Base-by-base conservation (phyloP, 1,284 basidiomycete genomes). In the Leccinum pseudoinsigne region DNA sequence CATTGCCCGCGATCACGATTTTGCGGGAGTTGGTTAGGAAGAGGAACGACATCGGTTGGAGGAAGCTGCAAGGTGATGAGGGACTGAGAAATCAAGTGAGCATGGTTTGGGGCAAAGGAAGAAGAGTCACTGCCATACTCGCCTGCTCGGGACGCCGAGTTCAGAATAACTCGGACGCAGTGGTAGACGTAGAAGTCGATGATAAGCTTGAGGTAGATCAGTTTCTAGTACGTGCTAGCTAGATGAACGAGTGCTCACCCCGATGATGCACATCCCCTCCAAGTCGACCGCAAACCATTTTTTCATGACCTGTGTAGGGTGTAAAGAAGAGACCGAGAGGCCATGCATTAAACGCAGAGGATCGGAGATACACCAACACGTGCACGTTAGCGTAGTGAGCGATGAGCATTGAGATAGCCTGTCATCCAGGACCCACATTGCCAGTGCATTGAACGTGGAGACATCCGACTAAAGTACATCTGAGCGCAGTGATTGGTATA, bases 111-210 rank as follows among this genome's bases (percentile, higher is more conserved):
- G 21, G 4, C 9, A 26, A 56, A 31, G 31, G 31, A 34, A 34
- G 31, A 34, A 34, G 31, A 34, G 31, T 7, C n/a, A 18, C n/a
- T 12, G 14, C 5, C 23, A 8, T 4, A 28, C 71, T 62, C 36
- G 63, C 74, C 70, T 60, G 68, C 71, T 45, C 72, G 68, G 47
- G 74, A 69, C 38, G 66, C 21, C 12, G 26, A 5, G 14, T 18
- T 18, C 16, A 55, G 28, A 16, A 8, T 16, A 42, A 10, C 12
- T 11, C 21, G 3, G 26, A 60, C 72, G 59, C 28, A 72, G 74
- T 67, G 21, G 38, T 76, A 76, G 42, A 74, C 73, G 42, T 72
- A 64, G 28, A 74, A 71, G 62, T 74, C 74, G 40, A 74, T 69
- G 23, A 72, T 4, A 28, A 74, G 64, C 72, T 76, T 45, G 11